These are phyloP conservation scores for Ustilago esculenta DNA, from an alignment of 1,284 basidiomycete genomes.

Conservation along the genomic window DNA sequence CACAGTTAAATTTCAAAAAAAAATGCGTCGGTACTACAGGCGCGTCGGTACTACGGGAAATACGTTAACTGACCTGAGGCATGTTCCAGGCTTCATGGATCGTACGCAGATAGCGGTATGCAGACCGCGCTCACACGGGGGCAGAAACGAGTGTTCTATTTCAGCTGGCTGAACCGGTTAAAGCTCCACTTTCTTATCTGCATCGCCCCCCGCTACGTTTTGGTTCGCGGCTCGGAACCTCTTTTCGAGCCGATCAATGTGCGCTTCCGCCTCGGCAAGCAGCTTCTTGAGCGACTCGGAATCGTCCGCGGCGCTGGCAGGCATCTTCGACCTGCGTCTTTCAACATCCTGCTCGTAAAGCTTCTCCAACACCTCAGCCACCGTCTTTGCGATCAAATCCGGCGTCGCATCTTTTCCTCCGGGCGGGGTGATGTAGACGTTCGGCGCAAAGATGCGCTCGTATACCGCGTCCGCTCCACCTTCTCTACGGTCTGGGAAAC, in stretches of 20 bases:
- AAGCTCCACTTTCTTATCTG: slow-evolving; percentile 16
- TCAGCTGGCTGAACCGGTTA: slow-evolving; percentile 3
- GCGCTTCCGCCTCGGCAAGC: slow-evolving; percentile 69
- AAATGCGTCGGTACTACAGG: too few relatives aligned
- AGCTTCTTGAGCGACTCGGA: slow-evolving; percentile 70
- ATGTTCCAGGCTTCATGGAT: too few relatives aligned
- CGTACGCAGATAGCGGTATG: too few relatives aligned
- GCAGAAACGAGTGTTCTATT: too few relatives aligned
- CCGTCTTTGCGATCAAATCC: slow-evolving; percentile 62
- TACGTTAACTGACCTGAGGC: too few relatives aligned
- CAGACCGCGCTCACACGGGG: too few relatives aligned
- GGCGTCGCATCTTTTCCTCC: slow-evolving; percentile 41
- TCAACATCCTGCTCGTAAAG: slow-evolving; percentile 49
- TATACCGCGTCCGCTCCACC: neutral
- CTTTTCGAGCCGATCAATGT: slow-evolving; percentile 71
- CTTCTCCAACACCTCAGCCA: slow-evolving; percentile 62
- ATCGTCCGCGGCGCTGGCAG: slow-evolving; percentile 59
- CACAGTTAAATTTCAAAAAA: too few relatives aligned
- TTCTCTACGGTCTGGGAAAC: too few relatives aligned
- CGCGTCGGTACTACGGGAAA: too few relatives aligned
- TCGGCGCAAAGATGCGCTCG: slow-evolving; percentile 39
- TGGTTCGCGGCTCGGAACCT: slow-evolving; percentile 24
- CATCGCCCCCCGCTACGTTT: slow-evolving; percentile 1
- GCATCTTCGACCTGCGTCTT: neutral
- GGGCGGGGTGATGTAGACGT: slow-evolving; percentile 42